Conservation (phyloP, 768 basidiomycete species). For the Serendipita sp. region DNA sequence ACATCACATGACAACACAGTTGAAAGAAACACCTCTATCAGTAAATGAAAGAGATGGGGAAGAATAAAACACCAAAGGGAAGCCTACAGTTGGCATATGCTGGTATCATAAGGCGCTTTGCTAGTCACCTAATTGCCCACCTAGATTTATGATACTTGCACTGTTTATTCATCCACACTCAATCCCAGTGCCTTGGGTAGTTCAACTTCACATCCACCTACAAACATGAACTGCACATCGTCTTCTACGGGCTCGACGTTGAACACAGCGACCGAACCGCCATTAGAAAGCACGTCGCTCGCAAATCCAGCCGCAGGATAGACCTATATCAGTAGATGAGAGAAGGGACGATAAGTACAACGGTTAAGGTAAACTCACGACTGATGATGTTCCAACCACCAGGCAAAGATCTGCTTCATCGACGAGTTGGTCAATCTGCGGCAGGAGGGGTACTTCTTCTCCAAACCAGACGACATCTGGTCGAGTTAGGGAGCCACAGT, state of each 20-base stretch:
- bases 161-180: background rate
- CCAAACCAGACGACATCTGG: constrained; percentile 48
- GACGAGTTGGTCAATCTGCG: constrained; percentile 26
- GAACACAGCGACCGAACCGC: constrained; percentile 15
- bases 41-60: too few species aligned
- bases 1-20: too few species aligned
- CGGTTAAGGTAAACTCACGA: constrained; percentile 16
- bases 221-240: background rate
- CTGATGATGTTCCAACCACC: constrained; percentile 39
- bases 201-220: background rate
- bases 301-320: constrained; percentile 15
- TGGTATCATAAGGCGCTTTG: too few species aligned
- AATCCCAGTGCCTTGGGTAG: background rate
- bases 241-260: constrained; percentile 12
- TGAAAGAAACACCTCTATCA: too few species aligned
- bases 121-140: too few species aligned
- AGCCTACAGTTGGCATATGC: too few species aligned
- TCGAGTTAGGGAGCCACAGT: constrained; percentile 27
- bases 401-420: constrained; percentile 33
- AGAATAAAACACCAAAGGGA: too few species aligned
- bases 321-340: constrained; percentile 9
- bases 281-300: constrained; percentile 7
- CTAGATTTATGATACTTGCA: background rate
- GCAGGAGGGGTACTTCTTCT: constrained; percentile 26
- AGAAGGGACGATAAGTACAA: background rate